Conservation (phyloP, 2,329 filamentous ascomycete species). For the Periconia digitata region DNA sequence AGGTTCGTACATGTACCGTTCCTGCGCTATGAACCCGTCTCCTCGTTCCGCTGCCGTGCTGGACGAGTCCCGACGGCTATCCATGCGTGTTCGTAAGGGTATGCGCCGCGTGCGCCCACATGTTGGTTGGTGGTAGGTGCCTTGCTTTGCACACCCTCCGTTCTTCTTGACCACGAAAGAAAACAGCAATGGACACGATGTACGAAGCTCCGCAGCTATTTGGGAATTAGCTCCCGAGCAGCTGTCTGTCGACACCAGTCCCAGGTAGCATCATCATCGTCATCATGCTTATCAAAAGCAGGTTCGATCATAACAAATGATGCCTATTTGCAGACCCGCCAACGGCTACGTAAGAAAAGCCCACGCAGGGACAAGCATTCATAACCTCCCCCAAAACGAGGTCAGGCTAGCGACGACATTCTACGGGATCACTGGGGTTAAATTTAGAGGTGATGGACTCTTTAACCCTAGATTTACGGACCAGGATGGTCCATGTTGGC, state of each 20-base stretch:
- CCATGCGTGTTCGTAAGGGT: neutral
- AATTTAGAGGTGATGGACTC: conserved; percentile 32
- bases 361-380: conserved; percentile 20
- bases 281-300: conserved; percentile 21
- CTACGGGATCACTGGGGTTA: conserved; percentile 13
- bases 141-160: neutral
- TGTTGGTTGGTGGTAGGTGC: neutral
- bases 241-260: conserved; percentile 15
- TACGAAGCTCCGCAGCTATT: conserved; percentile 21
- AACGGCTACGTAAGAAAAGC: conserved; percentile 20
- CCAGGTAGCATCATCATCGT: neutral
- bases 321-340: conserved; percentile 18
- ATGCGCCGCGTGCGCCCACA: neutral
- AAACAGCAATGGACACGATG: conserved; percentile 30
- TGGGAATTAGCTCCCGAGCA: conserved; percentile 17
- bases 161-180: conserved; percentile 8
- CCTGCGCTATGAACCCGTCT: neutral
- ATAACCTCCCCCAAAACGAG: conserved; percentile 8
- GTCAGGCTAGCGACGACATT: conserved; percentile 8
- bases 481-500: conserved; percentile 11
- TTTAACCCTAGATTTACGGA: conserved; percentile 21
- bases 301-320: conserved; percentile 25
- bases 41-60: neutral
- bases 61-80: neutral
- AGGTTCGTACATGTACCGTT: neutral